Base-by-base conservation (phyloP, 179 eudicot species). In the Beta macrorhiza region DNA sequence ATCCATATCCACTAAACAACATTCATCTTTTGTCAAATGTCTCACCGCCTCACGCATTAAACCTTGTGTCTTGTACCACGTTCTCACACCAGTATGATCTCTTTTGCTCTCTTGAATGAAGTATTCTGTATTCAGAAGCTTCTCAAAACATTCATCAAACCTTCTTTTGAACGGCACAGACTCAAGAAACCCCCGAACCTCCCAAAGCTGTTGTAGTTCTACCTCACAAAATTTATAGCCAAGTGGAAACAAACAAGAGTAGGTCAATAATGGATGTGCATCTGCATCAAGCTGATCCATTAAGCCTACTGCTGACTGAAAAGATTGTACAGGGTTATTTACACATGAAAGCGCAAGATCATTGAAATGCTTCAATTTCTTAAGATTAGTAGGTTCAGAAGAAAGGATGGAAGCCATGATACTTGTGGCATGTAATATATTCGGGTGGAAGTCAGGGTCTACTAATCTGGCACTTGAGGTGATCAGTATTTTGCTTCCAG, bases 11-110 rank as follows among this genome's bases (percentile, higher is more conserved):
- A 44, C n/a, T 2, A 55, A 69, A 79, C 16, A 7, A 32, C 2
- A 19, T 0, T 71, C 59, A 37, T 42, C 67, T 70, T 15, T 22
- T 11, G 32, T 9, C 9, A 37, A 12, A 58, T 32, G 19, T 8
- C 55, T 14, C 25, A 61, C 79, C 53, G 79, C 62, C 25, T 64
- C 63, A 17, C 61, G 79, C 47, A 56, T 58, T 42, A 80, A 22
- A 59, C 61, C 58, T 32, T 58, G 14, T 44, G 68, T 52, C 37
- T 75, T 83, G 56, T 19, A 68, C 13, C 22, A 9, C 32, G 59
- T 37, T 37, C 42, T 32, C 4, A 11, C 5, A 44, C 67, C 25
- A 44, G 20, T 7, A 0, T 55, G 5, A 57, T 42, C n/a, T 45
- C 29, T 44, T 19, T 5, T 4, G 32, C 45, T 32, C 20, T 61